These are phyloP conservation scores for Phytophthora brassicae DNA, from an alignment of 352 stramenopile species.

Conservation along the genomic window DNA sequence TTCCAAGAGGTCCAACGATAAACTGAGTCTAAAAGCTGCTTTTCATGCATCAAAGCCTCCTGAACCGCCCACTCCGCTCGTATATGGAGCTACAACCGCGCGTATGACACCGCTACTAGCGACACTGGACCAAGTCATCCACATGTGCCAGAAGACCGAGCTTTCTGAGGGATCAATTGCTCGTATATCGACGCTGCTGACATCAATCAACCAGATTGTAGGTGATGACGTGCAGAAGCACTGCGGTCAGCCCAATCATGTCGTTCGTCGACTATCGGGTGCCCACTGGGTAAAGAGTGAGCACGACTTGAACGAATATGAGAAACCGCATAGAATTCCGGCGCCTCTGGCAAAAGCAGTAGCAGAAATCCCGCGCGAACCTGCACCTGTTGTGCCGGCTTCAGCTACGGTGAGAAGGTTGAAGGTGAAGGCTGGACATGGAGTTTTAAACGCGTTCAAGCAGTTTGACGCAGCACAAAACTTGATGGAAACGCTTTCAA, in stretches of 20 bases:
- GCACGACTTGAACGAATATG: constrained; percentile 21
- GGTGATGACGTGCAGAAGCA: constrained; percentile 61
- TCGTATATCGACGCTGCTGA: constrained; percentile 64
- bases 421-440: constrained; percentile 38
- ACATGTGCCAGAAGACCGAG: constrained; percentile 59
- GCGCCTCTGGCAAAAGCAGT: constrained; percentile 17
- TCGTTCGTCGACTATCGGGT: constrained; percentile 53
- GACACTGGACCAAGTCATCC: constrained; percentile 48
- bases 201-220: constrained; percentile 69
- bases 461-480: constrained; percentile 68
- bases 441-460: constrained; percentile 61
- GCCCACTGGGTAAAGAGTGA: constrained; percentile 30
- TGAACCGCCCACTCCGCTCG: constrained; percentile 9
- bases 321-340: constrained; percentile 16
- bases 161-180: constrained; percentile 65
- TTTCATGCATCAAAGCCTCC: constrained; percentile 28
- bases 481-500: constrained; percentile 50
- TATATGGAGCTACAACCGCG: constrained; percentile 24
- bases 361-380: constrained; percentile 23
- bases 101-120: constrained; percentile 49
- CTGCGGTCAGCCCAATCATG: constrained; percentile 32
- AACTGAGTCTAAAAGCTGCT: constrained; percentile 24
- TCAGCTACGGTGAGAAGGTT: constrained; percentile 40
- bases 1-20: constrained; percentile 26
- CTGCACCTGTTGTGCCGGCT: constrained; percentile 15